Conservation (phyloP, 176 grass and related monocot species). For the Eragrostis nindensis region DNA sequence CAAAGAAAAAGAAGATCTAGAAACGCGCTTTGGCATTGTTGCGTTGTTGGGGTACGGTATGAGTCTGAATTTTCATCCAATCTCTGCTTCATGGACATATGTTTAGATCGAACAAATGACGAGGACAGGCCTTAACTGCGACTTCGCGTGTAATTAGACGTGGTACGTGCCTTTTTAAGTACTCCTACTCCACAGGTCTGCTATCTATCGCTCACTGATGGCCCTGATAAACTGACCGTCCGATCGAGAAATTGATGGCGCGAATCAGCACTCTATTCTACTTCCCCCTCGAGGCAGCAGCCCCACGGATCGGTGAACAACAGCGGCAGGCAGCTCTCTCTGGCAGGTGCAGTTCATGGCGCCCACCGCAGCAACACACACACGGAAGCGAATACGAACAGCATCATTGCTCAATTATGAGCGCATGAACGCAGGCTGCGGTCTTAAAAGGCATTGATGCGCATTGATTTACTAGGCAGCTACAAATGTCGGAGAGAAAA, state of each 20-base stretch:
- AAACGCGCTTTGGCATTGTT: background rate
- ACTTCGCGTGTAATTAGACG: background rate
- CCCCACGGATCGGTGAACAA: background rate
- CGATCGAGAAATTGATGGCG: background rate
- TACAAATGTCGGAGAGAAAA: background rate
- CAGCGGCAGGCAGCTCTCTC: background rate
- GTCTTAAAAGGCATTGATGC: background rate
- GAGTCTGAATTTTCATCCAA: background rate
- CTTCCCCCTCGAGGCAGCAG: background rate
- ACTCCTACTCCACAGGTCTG: background rate
- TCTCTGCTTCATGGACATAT: background rate
- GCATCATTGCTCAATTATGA: slow-evolving; percentile 55
- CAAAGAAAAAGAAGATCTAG: background rate
- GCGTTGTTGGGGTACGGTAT: background rate
- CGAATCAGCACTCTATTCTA: background rate
- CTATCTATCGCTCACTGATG: background rate
- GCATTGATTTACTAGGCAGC: no score
- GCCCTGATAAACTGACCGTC: background rate
- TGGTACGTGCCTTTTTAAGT: background rate
- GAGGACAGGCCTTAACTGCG: background rate
- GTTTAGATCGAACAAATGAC: background rate
- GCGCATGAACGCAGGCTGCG: background rate
- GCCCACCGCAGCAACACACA: background rate
- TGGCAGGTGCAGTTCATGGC: slow-evolving; percentile 15
- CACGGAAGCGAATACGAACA: slow-evolving; percentile 9